These are phyloP conservation scores for Thermomyces lanuginosus DNA, from an alignment of 2,329 filamentous ascomycete species.

Conservation along the genomic window DNA sequence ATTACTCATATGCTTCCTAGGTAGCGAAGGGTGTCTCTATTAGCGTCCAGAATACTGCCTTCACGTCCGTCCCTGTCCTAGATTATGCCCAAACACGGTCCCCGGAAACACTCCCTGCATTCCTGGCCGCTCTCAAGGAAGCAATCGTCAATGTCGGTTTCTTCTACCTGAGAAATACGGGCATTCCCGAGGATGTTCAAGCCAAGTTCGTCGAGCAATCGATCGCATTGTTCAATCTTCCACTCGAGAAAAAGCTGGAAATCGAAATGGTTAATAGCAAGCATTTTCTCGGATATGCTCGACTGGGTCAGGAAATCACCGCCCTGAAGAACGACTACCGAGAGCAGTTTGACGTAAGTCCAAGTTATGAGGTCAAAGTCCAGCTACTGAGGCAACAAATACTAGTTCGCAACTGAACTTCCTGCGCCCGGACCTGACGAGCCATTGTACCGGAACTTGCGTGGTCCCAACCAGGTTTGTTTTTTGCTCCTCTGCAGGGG, in stretches of 20 bases:
- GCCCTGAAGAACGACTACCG: conserved; percentile 18
- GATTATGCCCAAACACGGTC: conserved; percentile 13
- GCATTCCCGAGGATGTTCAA: conserved; percentile 10
- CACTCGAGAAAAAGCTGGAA: conserved; percentile 31
- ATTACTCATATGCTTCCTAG: too few species aligned
- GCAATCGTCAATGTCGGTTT: conserved; percentile 22
- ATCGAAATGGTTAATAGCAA: conserved; percentile 30
- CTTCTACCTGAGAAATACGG: conserved; percentile 19
- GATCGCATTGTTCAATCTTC: conserved; percentile 28
- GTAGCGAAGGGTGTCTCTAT: neutral
- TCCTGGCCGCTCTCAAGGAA: conserved; percentile 15
- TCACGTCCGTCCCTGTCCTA: conserved; percentile 17
- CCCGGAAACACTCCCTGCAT: conserved; percentile 11
- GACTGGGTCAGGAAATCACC: conserved; percentile 19
- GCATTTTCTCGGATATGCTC: conserved; percentile 22
- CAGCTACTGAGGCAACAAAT: neutral
- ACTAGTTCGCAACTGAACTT: conserved; percentile 22
- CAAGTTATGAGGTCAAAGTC: neutral
- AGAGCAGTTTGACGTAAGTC: conserved; percentile 20
- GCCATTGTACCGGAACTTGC: conserved; percentile 20
- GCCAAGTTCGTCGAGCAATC: conserved; percentile 22
- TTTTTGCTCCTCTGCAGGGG: neutral
- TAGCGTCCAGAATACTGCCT: conserved; percentile 7
- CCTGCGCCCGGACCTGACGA: conserved; percentile 18
- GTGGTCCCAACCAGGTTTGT: conserved; percentile 21